Base-by-base conservation (phyloP, 495 filamentous ascomycete species). In the Lophiostoma macrostomum region DNA sequence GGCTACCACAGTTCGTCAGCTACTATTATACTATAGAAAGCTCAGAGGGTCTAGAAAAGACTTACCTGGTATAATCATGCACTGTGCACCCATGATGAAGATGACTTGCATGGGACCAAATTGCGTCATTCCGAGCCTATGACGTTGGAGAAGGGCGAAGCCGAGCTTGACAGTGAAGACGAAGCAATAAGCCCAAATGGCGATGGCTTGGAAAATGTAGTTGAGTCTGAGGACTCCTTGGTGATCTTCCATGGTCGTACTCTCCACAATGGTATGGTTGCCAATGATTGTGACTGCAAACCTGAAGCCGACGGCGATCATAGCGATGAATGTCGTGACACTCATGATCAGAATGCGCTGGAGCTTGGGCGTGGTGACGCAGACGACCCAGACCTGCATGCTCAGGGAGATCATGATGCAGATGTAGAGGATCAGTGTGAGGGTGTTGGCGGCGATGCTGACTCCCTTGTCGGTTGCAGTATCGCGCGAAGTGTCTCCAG, bases 1-100 rank as follows among this genome's bases (percentile, higher is more conserved):
- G 16, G 85, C 88, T 83, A 64, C 19, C 24, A 2, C 19, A 8
- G 53, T 25, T 60, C 56, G 59, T 52, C 27, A n/a, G 41, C 29
- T 18, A 25, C 28, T 7, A 28, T 19, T 60, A 13, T 14, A 20
- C 8, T 50, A 29, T 25, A 39, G 16, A 13, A 25, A 20, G 37
- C 10, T 25, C 8, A 19, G 7, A 39, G 14, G 5, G 34, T 3
- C 18, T 12, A 38, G 13, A 20, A 3, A 48, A 10, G 13, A 70
- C 82, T 58, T 77, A 88, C 87, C 80, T 55, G 90, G 90, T 43
- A 93, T 72, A 25, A 90, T 63, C 76, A 96, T 78, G 16, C 85
- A 88, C 68, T 88, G 85, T 52, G 80, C 85, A 38, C 84, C 82
- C 78, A 88, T 84, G 53, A 86, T 76, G 63, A 86, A 86, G 52